Conservation (phyloP, 768 basidiomycete genomes). For the Pleurotus tuber-regium region DNA sequence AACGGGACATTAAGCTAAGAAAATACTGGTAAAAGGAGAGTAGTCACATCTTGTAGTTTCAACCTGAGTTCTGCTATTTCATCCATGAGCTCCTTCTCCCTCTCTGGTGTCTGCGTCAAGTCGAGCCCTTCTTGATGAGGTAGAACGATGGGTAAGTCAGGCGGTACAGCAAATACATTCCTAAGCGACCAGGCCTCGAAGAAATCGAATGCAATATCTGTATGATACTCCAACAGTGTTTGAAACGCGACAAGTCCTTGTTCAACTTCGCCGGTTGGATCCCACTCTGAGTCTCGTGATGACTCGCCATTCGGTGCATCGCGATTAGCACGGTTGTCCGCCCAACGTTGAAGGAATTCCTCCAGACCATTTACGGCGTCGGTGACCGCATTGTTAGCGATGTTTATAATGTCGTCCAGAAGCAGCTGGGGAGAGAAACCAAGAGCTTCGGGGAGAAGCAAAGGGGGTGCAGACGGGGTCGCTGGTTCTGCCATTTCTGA, state of each 20-base stretch:
- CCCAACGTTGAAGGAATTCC: constrained; percentile 72
- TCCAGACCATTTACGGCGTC: constrained; percentile 81
- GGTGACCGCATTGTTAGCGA: constrained; percentile 74
- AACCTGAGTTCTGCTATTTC: constrained; percentile 67
- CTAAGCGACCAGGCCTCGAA: constrained; percentile 88
- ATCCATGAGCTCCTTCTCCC: constrained; percentile 58
- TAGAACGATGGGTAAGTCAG: constrained; percentile 65
- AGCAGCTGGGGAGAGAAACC: constrained; percentile 84
- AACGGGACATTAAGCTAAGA: constrained; percentile 3
- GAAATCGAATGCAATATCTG: constrained; percentile 88
- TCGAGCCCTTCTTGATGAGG: constrained; percentile 77
- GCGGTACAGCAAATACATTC: constrained; percentile 80
- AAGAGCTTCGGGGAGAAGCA: constrained; percentile 69
- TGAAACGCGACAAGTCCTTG: constrained; percentile 86
- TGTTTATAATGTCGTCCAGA: constrained; percentile 85
- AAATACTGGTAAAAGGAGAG: constrained; percentile 3
- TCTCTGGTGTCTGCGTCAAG: constrained; percentile 55
- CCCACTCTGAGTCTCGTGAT: constrained; percentile 38
- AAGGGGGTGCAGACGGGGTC: constrained; percentile 31
- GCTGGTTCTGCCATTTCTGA: constrained; percentile 3
- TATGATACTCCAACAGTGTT: constrained; percentile 83
- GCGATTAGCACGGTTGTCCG: constrained; percentile 55
- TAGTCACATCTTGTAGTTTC: constrained; percentile 61
- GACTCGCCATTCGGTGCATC: constrained; percentile 19
- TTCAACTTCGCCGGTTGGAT: constrained; percentile 66